These are phyloP conservation scores for Fusarium virguliforme DNA, from an alignment of 2,329 filamentous ascomycete genomes.

Conservation along the genomic window DNA sequence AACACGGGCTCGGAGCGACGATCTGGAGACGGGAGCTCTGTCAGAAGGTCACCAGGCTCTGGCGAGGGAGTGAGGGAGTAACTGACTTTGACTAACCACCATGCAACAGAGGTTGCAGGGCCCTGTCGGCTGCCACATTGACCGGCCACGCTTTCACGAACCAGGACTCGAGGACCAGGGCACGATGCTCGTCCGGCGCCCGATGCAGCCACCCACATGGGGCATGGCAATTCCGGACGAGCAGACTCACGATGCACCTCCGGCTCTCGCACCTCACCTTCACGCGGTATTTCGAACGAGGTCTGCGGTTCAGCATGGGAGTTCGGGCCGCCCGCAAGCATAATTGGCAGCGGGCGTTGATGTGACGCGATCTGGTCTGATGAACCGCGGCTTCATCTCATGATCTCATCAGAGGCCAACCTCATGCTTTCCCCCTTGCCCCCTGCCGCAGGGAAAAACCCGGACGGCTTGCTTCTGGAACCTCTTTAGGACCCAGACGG, in stretches of 20 bases:
- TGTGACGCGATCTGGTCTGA: conserved; percentile 41
- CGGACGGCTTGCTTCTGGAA: conserved; percentile 1
- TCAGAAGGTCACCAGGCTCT: conserved; percentile 8
- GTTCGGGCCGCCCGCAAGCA: conserved; percentile 34
- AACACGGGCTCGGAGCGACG: conserved; percentile 28
- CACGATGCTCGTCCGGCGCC: conserved; percentile 29
- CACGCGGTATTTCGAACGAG: conserved; percentile 28
- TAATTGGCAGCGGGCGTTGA: conserved; percentile 24
- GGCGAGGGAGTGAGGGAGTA: conserved; percentile 11
- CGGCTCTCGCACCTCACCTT: conserved; percentile 31
- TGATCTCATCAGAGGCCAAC: conserved; percentile 18
- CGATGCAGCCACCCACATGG: conserved; percentile 15
- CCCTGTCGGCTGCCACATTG: conserved; percentile 21
- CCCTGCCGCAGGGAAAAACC: conserved; percentile 3
- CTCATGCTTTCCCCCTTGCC: neutral
- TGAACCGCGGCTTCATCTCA: conserved; percentile 25
- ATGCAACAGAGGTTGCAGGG: conserved; percentile 37
- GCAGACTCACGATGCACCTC: conserved; percentile 9
- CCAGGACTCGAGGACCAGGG: conserved; percentile 2
- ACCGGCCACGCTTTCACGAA: conserved; percentile 10
- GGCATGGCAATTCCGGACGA: conserved; percentile 12
- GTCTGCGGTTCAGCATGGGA: conserved; percentile 27
- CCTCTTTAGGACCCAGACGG: neutral
- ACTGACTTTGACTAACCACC: conserved; percentile 23
- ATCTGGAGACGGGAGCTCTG: conserved; percentile 29